Conservation (phyloP, 2,329 filamentous ascomycete genomes). For the Apiospora rasikravindrae region DNA sequence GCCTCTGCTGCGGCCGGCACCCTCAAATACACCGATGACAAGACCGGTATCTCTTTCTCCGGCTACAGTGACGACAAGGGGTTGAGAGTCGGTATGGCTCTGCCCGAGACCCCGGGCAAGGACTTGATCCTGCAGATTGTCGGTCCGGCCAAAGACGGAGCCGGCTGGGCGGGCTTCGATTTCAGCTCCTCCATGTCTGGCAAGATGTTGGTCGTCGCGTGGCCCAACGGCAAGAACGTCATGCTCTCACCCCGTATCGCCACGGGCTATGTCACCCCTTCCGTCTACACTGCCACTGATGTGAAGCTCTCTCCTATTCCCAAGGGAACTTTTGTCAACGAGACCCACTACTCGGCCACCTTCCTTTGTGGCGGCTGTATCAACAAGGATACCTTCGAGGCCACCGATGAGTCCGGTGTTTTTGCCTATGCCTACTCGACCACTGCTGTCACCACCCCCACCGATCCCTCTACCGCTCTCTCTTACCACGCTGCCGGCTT, state of each 20-base stretch:
- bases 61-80: constrained; percentile 41
- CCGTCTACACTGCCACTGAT: constrained; percentile 46
- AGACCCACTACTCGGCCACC: constrained; percentile 58
- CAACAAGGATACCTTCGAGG: constrained; percentile 38
- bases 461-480: constrained; percentile 40
- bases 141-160: constrained; percentile 44
- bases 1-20: constrained; percentile 25
- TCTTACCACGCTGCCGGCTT: constrained; percentile 48
- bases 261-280: constrained; percentile 52
- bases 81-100: constrained; percentile 55
- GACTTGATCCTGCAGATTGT: constrained; percentile 63
- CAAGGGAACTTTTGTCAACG: constrained; percentile 57
- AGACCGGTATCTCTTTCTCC: constrained; percentile 53
- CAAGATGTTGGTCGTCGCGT: constrained; percentile 54
- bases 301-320: constrained; percentile 51
- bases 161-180: constrained; percentile 55
- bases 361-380: constrained; percentile 57
- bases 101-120: constrained; percentile 52
- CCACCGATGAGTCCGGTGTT: constrained; percentile 33
- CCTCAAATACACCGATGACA: constrained; percentile 45
- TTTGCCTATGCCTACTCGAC: constrained; percentile 48
- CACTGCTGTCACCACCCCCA: constrained; percentile 38
- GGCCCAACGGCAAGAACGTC: constrained; percentile 52
- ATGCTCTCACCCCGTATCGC: constrained; percentile 36
- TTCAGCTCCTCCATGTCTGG: constrained; percentile 53